These are phyloP conservation scores for Blastobotrys capitulatus DNA, from an alignment of 1,139 yeast genomes.

Conservation along the genomic window DNA sequence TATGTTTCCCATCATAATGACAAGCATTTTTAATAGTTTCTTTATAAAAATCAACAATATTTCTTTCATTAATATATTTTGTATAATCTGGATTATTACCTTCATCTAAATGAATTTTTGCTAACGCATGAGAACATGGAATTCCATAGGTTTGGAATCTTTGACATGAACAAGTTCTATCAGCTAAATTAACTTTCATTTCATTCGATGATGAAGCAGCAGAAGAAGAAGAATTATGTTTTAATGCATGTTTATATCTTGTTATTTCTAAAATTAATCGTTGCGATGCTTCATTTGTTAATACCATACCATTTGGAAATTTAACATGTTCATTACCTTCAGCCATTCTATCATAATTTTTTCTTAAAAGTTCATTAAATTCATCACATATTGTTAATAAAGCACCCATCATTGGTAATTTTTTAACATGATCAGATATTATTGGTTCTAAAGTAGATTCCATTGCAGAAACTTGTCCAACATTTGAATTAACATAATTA, in stretches of 20 bases:
- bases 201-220: too few relatives aligned
- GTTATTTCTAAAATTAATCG: background rate
- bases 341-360: background rate
- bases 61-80: background rate
- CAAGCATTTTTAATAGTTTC: background rate
- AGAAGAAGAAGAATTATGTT: background rate
- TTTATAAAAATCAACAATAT: background rate
- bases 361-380: background rate
- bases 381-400: constrained; percentile 1
- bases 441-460: background rate
- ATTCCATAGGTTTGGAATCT: background rate
- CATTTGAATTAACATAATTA: background rate
- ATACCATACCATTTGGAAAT: too few relatives aligned
- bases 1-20: background rate
- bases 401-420: constrained; percentile 3
- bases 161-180: background rate
- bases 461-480: background rate
- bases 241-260: background rate
- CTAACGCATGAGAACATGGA: constrained; percentile 3
- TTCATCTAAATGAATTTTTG: background rate
- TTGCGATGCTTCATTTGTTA: background rate
- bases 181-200: background rate
- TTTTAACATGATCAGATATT: background rate
- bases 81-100: background rate
- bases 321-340: too few relatives aligned